Percentiles rank a stretch among this genome's conserved stretches.
Conservation (phyloP, 176 grass and related monocot species). For the Zizania latifolia region DNA sequence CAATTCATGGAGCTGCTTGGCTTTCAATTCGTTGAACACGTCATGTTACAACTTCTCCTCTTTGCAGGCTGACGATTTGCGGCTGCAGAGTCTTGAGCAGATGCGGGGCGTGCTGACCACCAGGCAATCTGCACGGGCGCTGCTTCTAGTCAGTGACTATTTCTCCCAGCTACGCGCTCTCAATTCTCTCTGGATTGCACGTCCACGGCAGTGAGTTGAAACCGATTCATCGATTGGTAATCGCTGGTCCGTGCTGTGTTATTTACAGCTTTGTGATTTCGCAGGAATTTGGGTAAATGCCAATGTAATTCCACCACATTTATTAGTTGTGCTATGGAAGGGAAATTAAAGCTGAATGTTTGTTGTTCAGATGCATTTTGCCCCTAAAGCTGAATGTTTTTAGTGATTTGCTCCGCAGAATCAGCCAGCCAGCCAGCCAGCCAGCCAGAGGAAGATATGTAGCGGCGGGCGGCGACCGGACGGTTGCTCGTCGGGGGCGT, state of each 20-base stretch:
- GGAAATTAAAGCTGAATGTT: no score
- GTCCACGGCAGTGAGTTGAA: conserved; percentile 28
- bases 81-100: conserved; percentile 35
- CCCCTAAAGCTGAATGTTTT: no score
- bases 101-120: conserved; percentile 41
- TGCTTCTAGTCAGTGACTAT: conserved; percentile 46
- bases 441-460: no score
- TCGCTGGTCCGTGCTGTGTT: not conserved
- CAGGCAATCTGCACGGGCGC: conserved; percentile 43
- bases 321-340: not conserved
- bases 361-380: no score
- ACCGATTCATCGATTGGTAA: not conserved
- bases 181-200: conserved; percentile 50
- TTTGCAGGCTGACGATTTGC: conserved; percentile 52
- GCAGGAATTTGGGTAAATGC: not conserved
- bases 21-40: not conserved
- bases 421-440: no score
- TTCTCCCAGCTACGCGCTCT: conserved; percentile 42
- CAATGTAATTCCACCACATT: not conserved
- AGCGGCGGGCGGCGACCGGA: no score
- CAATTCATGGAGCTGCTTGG: not conserved
- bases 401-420: no score
- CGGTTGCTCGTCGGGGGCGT: no score
- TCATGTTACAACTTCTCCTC: not conserved
- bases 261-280: not conserved